Base-by-base conservation (phyloP, 192 early-diverging fungal species). In the Coemansia guatemalensis region DNA sequence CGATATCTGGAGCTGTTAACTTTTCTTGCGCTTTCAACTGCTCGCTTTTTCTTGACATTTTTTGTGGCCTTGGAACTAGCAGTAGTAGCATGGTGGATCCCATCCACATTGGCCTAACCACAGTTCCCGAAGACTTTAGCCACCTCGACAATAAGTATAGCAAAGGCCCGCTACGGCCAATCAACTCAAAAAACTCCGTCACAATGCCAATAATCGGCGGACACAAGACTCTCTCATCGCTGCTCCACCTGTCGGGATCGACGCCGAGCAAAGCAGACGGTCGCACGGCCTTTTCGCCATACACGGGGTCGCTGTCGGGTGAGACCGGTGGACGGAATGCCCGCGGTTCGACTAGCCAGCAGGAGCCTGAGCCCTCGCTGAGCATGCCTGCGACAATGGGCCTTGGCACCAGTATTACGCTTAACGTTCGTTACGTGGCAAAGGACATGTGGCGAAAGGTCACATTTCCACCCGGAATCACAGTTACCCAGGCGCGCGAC, bases 391-490 rank as follows among this genome's bases (percentile, higher is more conserved):
- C 56, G 18, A 17, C 63, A 20, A 64, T 80, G 54, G 64, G 61
- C 41, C 47, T 73, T 56, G 70, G 70, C 14, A 65, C 73, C 9
- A 75, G 78, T 58, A 72, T 80, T 39, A 73, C 78, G 1, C 24
- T 83, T 8, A 72, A 77, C 49, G 69, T 83, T 41, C 71, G 81
- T 50, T 83, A 83, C 39, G 81, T 83, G 29, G 74, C 81, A 56
- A 76, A 78, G 60, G 82, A 83, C 60, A 60, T 76, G 64, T 83
- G 82, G 82, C 59, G 74, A 50, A 70, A 77, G 35, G 64, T 83
- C 21, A 71, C 71, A 0, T 83, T 83, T 26, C 82, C 82, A 11
- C 78, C 78, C 0, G 78, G 78, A 3, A 73, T 83, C 33, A 81
- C 82, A 0, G 82, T 83, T 23, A 79, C 78, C 8, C 82, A 83